phyloP scores from a whole-genome alignment of 331 rosid genomes.

The Pyrus hybrid region DNA sequence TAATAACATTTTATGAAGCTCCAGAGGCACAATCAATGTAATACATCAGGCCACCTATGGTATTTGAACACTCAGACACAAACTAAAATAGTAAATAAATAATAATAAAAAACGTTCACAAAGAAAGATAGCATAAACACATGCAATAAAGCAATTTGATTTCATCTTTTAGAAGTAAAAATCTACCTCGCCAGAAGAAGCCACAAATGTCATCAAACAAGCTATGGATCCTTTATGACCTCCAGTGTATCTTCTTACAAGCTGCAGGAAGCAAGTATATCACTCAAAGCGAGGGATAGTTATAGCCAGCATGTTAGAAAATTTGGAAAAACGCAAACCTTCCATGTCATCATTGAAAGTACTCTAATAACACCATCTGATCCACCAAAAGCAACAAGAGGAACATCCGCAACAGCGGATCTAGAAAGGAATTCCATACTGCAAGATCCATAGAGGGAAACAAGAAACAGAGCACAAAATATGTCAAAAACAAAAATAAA shows the following conservation, averaged over 20 bases:
- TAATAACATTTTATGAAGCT: background rate
- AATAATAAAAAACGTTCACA: background rate
- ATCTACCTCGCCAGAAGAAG: constrained; percentile 96
- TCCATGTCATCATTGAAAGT: constrained; percentile 98
- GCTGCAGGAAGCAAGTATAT: constrained; percentile 55
- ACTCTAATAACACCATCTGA: constrained; percentile 98
- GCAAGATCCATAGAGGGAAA: constrained; percentile 25
- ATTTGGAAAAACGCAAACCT: constrained; percentile 46
- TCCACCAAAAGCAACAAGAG: constrained; percentile 99
- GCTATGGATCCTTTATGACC: constrained; percentile 98
- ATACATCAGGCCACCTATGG: background rate
- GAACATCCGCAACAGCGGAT: constrained; percentile 77
- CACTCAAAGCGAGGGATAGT: constrained; percentile 5
- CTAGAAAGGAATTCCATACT: constrained; percentile 99
- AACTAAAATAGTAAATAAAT: background rate
- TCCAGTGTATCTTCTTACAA: constrained; percentile 88
- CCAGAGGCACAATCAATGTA: background rate
- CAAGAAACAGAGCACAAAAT: background rate
- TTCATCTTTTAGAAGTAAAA: constrained; percentile 11
- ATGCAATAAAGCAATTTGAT: constrained; percentile 5
- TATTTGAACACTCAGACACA: background rate
- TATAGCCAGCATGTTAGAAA: constrained; percentile 4
- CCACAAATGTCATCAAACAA: constrained; percentile 94
- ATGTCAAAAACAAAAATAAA: background rate
- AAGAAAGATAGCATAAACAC: constrained; percentile 10